Base-by-base conservation (phyloP, 129 eudicot genomes). In the Kitagawia praeruptora region DNA sequence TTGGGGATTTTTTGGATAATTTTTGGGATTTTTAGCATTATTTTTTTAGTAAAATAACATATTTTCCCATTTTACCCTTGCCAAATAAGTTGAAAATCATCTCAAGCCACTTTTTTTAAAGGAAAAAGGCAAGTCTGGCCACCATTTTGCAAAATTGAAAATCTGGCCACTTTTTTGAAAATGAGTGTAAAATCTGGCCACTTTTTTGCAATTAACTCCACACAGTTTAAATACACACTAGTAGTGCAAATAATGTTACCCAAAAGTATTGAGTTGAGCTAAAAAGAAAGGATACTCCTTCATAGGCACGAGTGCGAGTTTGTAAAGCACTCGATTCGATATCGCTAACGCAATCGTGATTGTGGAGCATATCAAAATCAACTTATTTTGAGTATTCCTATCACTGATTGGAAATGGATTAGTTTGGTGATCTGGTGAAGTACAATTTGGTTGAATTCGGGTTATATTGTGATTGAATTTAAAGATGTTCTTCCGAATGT, bases 301-400 rank as follows among this genome's bases (percentile, higher is more conserved):
- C 93, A 93, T 87, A 8, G 98, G 98, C 5, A 93, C 98, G 31
- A 93, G 87, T 18, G 98, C 98, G 28, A 93, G 97, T 49, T 93
- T 93, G 87, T 91, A 93, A 25, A 93, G 86, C 34, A 93, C 98
- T 4, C 97, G 87, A 84, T 93, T 93, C 42, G 89, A 91, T 78
- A 93, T 85, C 2, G 95, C 97, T 45, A 91, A 82, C 10, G 81
- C 88, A 21, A 90, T 63, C 21, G 98, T 91, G 71, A 85, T 72
- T 0, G 87, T 87, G 13, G 97, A 88, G 87, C 93, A 84, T 31
- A 88, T 45, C 3, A 91, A 1, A 23, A 86, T 76, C 7, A 82
- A 63, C 38, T 81, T 89, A 3, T 82, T 83, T 63, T 37, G 71
- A 54, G 1, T 6, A 54, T 7, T 54, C 5, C 0, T 54, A 54